Evolutionary conservation across 345 rosid genomes (phyloP).

Genomic region (Rhodomyrtus tomentosa): DNA sequence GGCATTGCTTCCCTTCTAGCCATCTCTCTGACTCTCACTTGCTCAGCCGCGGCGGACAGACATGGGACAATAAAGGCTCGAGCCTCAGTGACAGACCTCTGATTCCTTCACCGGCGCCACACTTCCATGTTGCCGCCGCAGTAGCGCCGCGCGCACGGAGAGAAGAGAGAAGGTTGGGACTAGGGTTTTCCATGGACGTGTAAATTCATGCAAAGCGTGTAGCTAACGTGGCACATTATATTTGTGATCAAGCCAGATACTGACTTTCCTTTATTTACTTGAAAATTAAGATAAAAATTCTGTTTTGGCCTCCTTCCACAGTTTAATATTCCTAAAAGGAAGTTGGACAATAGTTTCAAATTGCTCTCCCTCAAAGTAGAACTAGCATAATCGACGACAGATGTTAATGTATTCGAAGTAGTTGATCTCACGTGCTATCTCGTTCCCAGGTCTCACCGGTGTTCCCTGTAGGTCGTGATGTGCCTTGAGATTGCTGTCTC

Average conservation of each 20-base stretch:
- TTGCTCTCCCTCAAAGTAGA: too few relatives aligned
- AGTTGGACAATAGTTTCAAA: too few relatives aligned
- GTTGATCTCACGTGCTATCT: too few relatives aligned
- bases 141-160: background rate
- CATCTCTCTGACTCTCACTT: background rate
- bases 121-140: background rate
- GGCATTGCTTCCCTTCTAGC: background rate
- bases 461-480: too few relatives aligned
- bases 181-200: background rate
- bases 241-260: background rate
- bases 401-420: too few relatives aligned
- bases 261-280: background rate
- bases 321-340: background rate
- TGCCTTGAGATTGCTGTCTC: too few relatives aligned
- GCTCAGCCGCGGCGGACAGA: background rate
- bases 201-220: background rate
- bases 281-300: background rate
- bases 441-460: too few relatives aligned
- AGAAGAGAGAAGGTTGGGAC: background rate
- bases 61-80: background rate
- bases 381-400: too few relatives aligned
- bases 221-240: background rate
- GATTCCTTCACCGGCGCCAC: background rate
- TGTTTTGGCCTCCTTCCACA: background rate
- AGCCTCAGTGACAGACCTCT: background rate